Base-by-base conservation (phyloP, 371 early-diverging fungal species). In the Mucor sp. region DNA sequence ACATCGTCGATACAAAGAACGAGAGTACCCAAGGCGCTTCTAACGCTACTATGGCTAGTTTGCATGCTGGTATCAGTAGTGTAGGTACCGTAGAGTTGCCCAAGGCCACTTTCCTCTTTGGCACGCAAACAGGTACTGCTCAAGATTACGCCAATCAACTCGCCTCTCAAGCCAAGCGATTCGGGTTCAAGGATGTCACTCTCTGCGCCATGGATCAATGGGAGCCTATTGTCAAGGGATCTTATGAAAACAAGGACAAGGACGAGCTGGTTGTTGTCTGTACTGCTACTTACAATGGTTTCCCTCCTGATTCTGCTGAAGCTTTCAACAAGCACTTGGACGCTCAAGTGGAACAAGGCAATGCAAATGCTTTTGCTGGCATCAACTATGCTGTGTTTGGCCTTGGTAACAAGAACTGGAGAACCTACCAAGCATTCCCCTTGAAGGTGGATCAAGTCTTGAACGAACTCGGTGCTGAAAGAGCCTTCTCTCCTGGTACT, bases 351-450 rank as follows among this genome's bases (percentile, higher is more conserved):
- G 71, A 80, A 35, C 19, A 27, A 28, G 68, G 65, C 9, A 32
- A 72, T n/a, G 68, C 69, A 62, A 67, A 63, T 5, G 4, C 70
- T 1, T 39, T 79, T 0, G 37, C 71, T 1, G 80, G 83, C 3
- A 35, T 83, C 8, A 41, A 60, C 9, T 87, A 67, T 63, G 67
- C 81, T 44, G 87, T 87, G 3, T 86, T 85, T 71, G 87, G 87
- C 43, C 59, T 77, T 6, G 82, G 82, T 56, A 87, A 87, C 68
- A 74, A 75, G 61, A 79, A 87, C 59, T 87, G 87, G 87, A 67
- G 85, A 23, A 86, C 87, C 2, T 87, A 81, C 30, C 86, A 86
- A 62, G 63, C 65, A 8, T 87, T 87, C 69, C 87, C 87, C 19
- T 61, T 55, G 41, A 77, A 75, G 62, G 67, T 85, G 3, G 74